Evolutionary conservation across 805 yeast species (phyloP).

Genomic region (Middelhovenomyces tepae): DNA sequence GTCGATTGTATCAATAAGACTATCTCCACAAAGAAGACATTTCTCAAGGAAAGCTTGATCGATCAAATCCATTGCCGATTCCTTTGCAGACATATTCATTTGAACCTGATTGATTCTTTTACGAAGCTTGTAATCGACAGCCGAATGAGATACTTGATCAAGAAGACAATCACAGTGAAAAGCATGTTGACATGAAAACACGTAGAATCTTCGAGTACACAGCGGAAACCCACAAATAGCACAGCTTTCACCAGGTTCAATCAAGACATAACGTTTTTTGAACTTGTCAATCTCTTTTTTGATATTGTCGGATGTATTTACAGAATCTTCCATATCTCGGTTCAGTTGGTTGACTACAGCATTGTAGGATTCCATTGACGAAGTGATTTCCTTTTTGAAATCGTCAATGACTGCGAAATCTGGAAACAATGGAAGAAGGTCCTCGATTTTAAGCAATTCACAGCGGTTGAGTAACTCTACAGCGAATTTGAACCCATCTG

Average conservation of each 20-base stretch:
- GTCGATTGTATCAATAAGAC: conserved; percentile 64
- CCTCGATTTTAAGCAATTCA: conserved; percentile 52
- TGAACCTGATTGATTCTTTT: conserved; percentile 10
- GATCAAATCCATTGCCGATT: conserved; percentile 24
- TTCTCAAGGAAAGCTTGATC: conserved; percentile 53
- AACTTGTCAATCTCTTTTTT: conserved; percentile 46
- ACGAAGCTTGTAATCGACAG: conserved; percentile 43
- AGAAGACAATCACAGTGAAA: conserved; percentile 87
- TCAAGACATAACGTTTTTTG: conserved; percentile 47
- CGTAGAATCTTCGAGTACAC: conserved; percentile 61
- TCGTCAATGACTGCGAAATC: conserved; percentile 74
- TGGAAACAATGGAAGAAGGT: conserved; percentile 75
- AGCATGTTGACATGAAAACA: conserved; percentile 85
- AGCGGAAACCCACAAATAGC: conserved; percentile 59
- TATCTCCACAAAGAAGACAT: conserved; percentile 76
- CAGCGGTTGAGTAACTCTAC: conserved; percentile 22
- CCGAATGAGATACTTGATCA: conserved; percentile 46
- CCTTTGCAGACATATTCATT: conserved; percentile 22
- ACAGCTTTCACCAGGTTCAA: conserved; percentile 84
- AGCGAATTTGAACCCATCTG: conserved; percentile 26
- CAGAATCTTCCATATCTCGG: conserved; percentile 66
- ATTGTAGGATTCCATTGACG: conserved; percentile 69
- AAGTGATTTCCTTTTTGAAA: conserved; percentile 74
- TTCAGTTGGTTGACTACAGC: conserved; percentile 51
- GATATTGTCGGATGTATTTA: conserved; percentile 49